Evolutionary conservation across 1,139 yeast species (phyloP).

Genomic region (Suhomyces yuchorum): DNA sequence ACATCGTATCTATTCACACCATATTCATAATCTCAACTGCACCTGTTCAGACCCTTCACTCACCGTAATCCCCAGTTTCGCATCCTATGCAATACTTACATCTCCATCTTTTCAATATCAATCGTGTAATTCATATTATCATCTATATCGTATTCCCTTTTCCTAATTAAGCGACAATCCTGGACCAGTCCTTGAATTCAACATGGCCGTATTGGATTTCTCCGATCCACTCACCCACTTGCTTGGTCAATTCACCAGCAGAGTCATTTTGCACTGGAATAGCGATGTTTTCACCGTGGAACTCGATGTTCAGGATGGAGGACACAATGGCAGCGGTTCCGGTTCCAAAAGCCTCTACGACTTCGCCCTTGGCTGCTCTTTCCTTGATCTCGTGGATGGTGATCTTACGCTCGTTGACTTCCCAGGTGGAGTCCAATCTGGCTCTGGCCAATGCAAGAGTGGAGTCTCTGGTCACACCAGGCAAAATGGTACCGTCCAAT

Average conservation of each 20-base stretch:
- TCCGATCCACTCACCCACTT: constrained; percentile 30
- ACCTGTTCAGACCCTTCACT: no score
- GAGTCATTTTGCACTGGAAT: constrained; percentile 29
- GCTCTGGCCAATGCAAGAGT: constrained; percentile 74
- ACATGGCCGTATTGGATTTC: constrained; percentile 40
- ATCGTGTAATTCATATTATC: not conserved
- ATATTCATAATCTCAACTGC: no score
- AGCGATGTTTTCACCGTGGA: constrained; percentile 32
- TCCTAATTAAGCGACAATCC: constrained; percentile 15
- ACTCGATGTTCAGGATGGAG: constrained; percentile 36
- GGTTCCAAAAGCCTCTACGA: constrained; percentile 45
- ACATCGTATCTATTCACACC: no score
- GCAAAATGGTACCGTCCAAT: constrained; percentile 92
- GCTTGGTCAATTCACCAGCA: constrained; percentile 29
- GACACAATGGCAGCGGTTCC: constrained; percentile 49
- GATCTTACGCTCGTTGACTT: constrained; percentile 37
- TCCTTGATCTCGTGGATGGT: constrained; percentile 38
- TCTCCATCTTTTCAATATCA: no score
- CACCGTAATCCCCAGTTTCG: no score
- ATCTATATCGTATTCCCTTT: not conserved
- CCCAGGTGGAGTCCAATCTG: constrained; percentile 72
- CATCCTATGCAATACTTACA: no score
- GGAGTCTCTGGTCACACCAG: constrained; percentile 96
- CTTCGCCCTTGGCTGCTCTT: constrained; percentile 36
- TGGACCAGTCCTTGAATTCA: constrained; percentile 20